Conservation (phyloP, 169 alveolate species). For the Condylostoma magnum region DNA sequence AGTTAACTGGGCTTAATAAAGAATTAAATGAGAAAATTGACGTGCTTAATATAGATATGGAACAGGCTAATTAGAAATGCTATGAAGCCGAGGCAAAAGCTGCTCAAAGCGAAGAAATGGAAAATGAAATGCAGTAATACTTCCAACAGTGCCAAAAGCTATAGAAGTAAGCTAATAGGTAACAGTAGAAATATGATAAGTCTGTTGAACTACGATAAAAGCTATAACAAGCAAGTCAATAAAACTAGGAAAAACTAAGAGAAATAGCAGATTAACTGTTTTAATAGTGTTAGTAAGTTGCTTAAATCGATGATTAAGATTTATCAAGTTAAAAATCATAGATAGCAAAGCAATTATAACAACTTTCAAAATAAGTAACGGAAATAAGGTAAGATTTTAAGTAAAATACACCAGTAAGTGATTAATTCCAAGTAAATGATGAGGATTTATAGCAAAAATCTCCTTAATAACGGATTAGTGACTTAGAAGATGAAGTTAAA, state of each 20-base stretch:
- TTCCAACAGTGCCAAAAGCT: background rate
- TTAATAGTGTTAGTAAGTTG: background rate
- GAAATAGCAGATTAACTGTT: background rate
- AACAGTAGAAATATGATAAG: too few relatives aligned
- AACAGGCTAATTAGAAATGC: background rate
- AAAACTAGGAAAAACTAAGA: conserved; percentile 2
- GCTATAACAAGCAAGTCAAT: background rate
- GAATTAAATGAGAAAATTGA: conserved; percentile 22
- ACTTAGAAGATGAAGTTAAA: background rate
- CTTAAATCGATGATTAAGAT: background rate
- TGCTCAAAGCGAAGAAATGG: conserved; percentile 11
- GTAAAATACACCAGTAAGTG: background rate
- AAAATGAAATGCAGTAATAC: background rate
- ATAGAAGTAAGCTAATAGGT: background rate
- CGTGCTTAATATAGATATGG: conserved; percentile 2
- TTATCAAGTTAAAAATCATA: too few relatives aligned
- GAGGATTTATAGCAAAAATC: background rate
- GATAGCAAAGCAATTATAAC: too few relatives aligned
- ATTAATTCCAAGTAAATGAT: background rate
- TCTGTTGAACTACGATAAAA: too few relatives aligned
- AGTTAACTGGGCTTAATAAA: background rate
- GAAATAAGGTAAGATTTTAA: too few relatives aligned
- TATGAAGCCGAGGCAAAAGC: conserved; percentile 15
- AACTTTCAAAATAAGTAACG: too few relatives aligned
- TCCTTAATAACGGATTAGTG: background rate